Conservation (phyloP, 2,329 filamentous ascomycete species). For the Thermothelomyces thermophilus region DNA sequence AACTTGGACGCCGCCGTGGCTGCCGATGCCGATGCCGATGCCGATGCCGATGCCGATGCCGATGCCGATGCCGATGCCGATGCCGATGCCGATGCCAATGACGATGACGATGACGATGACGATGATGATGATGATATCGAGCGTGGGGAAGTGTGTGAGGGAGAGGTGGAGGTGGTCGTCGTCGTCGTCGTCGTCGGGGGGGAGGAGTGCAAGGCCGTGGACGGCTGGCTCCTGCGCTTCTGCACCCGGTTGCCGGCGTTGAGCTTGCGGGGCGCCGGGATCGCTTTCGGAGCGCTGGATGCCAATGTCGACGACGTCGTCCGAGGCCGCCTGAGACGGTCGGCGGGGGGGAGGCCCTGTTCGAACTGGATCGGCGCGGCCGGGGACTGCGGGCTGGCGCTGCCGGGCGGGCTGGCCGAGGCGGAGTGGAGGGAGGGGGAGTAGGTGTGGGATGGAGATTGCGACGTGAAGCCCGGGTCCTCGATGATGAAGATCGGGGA, state of each 20-base stretch:
- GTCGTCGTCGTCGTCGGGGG: no score
- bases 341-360: neutral
- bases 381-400: constrained; percentile 22
- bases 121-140: no score
- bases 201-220: constrained; percentile 27
- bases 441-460: constrained; percentile 26
- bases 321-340: constrained; percentile 1
- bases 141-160: no score
- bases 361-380: constrained; percentile 18
- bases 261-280: constrained; percentile 24
- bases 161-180: no score
- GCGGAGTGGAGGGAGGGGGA: constrained; percentile 20
- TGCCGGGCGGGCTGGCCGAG: constrained; percentile 20
- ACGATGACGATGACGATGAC: constrained; percentile 29
- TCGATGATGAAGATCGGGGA: constrained; percentile 34
- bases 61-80: constrained; percentile 35
- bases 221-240: constrained; percentile 12
- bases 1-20: constrained; percentile 34
- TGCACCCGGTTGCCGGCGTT: constrained; percentile 11
- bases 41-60: no score
- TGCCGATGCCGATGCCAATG: no score
- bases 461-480: constrained; percentile 29
- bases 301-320: neutral
- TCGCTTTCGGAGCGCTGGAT: constrained; percentile 7
- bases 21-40: constrained; percentile 20